Conservation (phyloP, 2,329 filamentous ascomycete genomes). For the Cercospora berteroae region DNA sequence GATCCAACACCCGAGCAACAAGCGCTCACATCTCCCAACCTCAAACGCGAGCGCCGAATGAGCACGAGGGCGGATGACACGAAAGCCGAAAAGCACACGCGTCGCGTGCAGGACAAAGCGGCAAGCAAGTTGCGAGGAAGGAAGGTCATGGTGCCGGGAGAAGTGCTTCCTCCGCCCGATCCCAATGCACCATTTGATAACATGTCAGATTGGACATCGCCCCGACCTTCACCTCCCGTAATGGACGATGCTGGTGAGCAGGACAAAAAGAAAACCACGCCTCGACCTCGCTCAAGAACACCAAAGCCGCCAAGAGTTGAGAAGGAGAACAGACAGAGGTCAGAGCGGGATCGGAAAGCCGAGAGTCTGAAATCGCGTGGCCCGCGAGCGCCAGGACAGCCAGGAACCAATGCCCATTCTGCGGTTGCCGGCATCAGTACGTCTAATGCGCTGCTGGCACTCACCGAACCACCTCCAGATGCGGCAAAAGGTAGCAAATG, state of each 20-base stretch:
- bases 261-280: conserved; percentile 21
- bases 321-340: conserved; percentile 29
- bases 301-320: conserved; percentile 40
- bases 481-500: conserved; percentile 60
- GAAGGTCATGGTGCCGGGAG: conserved; percentile 45
- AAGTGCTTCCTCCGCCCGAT: conserved; percentile 46
- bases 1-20: conserved; percentile 54
- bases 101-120: conserved; percentile 34
- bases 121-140: conserved; percentile 37
- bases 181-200: conserved; percentile 40
- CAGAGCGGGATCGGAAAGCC: conserved; percentile 38
- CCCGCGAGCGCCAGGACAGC: conserved; percentile 44
- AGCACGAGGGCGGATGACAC: conserved; percentile 32
- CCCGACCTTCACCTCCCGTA: conserved; percentile 36
- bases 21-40: conserved; percentile 36
- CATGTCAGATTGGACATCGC: conserved; percentile 40
- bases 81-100: conserved; percentile 29
- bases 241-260: conserved; percentile 27
- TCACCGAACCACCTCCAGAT: conserved; percentile 60
- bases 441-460: conserved; percentile 58
- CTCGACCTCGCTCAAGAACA: conserved; percentile 36
- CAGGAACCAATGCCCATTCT: conserved; percentile 55
- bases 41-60: conserved; percentile 36
- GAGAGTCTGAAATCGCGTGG: conserved; percentile 42
- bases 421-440: conserved; percentile 58